Conservation (phyloP, 306 rosid species). For the Sesbania bispinosa region DNA sequence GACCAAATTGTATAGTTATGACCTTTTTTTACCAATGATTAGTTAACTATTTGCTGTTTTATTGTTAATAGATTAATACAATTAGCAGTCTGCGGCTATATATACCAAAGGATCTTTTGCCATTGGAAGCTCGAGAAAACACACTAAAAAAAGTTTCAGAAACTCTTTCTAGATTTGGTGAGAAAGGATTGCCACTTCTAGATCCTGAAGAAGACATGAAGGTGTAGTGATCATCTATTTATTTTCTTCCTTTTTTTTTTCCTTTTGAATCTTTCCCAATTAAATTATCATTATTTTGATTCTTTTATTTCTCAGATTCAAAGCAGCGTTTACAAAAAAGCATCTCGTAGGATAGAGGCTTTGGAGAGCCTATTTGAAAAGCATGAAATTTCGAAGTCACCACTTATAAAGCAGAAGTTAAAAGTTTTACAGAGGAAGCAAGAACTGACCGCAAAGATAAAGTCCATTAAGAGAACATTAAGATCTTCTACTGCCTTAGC, state of each 20-base stretch:
- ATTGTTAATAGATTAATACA: slow-evolving; percentile 50
- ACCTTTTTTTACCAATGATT: background rate
- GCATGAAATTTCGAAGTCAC: slow-evolving; percentile 76
- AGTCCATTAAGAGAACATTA: slow-evolving; percentile 69
- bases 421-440: slow-evolving; percentile 76
- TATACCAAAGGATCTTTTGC: slow-evolving; percentile 85
- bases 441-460: slow-evolving; percentile 67
- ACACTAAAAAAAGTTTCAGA: slow-evolving; percentile 76
- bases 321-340: slow-evolving; percentile 66
- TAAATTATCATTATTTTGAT: background rate
- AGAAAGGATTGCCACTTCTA: slow-evolving; percentile 75
- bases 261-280: background rate
- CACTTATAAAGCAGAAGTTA: slow-evolving; percentile 77
- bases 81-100: slow-evolving; percentile 64
- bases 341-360: slow-evolving; percentile 78
- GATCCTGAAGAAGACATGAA: slow-evolving; percentile 97
- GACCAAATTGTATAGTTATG: background rate
- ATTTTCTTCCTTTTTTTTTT: too few species aligned
- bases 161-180: slow-evolving; percentile 68
- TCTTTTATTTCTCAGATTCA: slow-evolving; percentile 53
- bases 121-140: slow-evolving; percentile 78
- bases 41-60: slow-evolving; percentile 18
- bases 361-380: slow-evolving; percentile 82
- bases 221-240: slow-evolving; percentile 33
- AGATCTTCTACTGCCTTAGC: slow-evolving; percentile 77